A percentile compares a stretch with the other conserved stretches of the same genome.
Conservation (phyloP, 1,284 basidiomycete genomes). For the Amylostereum areolatum region DNA sequence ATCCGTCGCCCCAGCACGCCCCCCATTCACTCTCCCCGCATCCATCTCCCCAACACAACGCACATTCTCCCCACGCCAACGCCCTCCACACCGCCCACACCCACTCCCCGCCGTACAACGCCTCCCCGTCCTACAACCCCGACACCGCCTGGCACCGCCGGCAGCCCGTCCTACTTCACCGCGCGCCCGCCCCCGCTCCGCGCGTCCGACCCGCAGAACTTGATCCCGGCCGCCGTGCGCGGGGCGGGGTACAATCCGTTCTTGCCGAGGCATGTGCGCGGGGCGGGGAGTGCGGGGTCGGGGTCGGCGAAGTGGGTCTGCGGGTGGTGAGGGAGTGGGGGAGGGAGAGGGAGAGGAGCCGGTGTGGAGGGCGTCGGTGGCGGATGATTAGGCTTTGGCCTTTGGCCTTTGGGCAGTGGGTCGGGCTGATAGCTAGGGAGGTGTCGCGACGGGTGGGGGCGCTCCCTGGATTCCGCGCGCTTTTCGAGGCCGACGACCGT, state of each 20-base stretch:
- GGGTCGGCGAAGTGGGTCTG: too few relatives aligned
- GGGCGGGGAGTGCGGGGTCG: too few relatives aligned
- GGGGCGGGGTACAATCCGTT: constrained; percentile 13
- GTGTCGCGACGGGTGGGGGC: too few relatives aligned
- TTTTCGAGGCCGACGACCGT: too few relatives aligned
- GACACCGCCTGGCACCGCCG: constrained; percentile 1
- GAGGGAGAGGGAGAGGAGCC: too few relatives aligned
- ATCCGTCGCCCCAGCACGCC: neutral
- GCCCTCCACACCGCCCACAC: neutral
- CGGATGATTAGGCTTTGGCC: too few relatives aligned
- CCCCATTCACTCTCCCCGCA: neutral
- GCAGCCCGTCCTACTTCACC: constrained; percentile 1
- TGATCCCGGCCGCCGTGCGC: constrained; percentile 11
- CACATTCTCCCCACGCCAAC: constrained; percentile 1
- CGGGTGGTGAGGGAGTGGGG: too few relatives aligned
- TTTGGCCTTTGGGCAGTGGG: too few relatives aligned
- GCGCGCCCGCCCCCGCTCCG: constrained; percentile 1
- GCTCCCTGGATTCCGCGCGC: too few relatives aligned
- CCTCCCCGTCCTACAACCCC: constrained; percentile 1
- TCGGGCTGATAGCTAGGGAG: too few relatives aligned
- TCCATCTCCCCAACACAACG: neutral
- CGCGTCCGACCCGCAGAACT: constrained; percentile 9
- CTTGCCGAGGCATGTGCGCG: neutral
- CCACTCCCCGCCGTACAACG: neutral
- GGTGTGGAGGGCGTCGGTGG: too few relatives aligned